Conservation (phyloP, 2,329 filamentous ascomycete genomes). For the Claviceps sp. region DNA sequence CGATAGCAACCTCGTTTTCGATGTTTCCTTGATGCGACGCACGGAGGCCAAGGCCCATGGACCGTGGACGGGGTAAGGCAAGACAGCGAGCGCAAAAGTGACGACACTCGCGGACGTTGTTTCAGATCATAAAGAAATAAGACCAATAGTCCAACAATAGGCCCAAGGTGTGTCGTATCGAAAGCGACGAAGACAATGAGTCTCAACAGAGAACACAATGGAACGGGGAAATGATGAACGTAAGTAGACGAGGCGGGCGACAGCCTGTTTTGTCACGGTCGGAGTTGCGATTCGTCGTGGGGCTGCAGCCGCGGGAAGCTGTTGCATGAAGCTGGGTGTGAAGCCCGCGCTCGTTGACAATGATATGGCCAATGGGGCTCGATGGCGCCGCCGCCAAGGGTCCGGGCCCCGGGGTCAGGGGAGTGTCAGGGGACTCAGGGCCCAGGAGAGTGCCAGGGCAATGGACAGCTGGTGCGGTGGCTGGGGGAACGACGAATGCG, state of each 20-base stretch:
- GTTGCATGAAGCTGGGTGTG: neutral
- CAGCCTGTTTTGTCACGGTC: conserved; percentile 6
- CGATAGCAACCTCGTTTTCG: neutral
- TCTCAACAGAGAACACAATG: neutral
- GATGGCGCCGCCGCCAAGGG: neutral
- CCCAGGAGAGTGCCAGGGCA: neutral
- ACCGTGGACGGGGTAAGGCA: too few species aligned
- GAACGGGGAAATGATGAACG: neutral
- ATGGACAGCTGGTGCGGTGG: neutral
- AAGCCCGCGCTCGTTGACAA: too few species aligned
- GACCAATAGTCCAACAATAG: neutral
- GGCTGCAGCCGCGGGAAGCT: conserved; percentile 1
- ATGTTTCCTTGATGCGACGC: conserved; percentile 7
- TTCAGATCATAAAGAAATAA: neutral
- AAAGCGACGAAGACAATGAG: conserved; percentile 1
- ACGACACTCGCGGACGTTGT: neutral
- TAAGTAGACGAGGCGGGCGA: conserved; percentile 1
- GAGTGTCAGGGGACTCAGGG: too few species aligned
- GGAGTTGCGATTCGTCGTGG: conserved; percentile 2
- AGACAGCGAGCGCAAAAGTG: neutral
- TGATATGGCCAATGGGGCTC: neutral
- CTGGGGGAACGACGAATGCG: neutral
- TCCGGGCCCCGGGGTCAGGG: neutral
- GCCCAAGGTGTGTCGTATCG: neutral
- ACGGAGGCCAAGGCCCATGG: too few species aligned